These are phyloP conservation scores for Boletus rubroflammeus DNA, from an alignment of 768 basidiomycete species.

Conservation along the genomic window DNA sequence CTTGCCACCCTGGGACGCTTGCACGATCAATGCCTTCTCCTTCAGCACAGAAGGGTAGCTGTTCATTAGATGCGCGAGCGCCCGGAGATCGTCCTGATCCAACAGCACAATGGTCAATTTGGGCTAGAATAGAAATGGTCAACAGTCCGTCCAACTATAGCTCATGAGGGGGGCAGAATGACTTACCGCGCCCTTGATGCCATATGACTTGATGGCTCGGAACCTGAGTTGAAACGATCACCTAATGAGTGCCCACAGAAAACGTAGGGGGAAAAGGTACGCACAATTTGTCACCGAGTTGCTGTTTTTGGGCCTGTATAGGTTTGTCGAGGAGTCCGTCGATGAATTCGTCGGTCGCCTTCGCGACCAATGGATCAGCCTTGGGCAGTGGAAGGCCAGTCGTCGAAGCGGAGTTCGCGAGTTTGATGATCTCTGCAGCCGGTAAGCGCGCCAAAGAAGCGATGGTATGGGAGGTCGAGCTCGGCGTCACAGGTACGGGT, in stretches of 20 bases:
- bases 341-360: conserved; percentile 71
- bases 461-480: conserved; percentile 52
- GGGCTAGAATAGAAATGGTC: conserved; percentile 42
- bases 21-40: conserved; percentile 56
- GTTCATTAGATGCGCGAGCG: conserved; percentile 83
- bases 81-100: conserved; percentile 80
- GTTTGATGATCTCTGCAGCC: conserved; percentile 67
- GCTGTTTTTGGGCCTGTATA: conserved; percentile 66
- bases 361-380: conserved; percentile 64
- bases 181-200: conserved; percentile 76
- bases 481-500: conserved; percentile 62
- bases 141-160: background rate
- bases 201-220: conserved; percentile 66
- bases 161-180: background rate
- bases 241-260: conserved; percentile 17
- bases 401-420: conserved; percentile 50
- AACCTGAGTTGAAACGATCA: conserved; percentile 38
- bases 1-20: conserved; percentile 26
- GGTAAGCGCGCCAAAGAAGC: conserved; percentile 68
- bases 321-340: conserved; percentile 57
- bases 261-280: conserved; percentile 22
- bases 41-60: conserved; percentile 80
- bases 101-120: conserved; percentile 82
- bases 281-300: conserved; percentile 74
- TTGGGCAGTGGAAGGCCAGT: conserved; percentile 59